Base-by-base conservation (phyloP, 169 alveolate genomes). In the Cryptosporidium meleagridis region DNA sequence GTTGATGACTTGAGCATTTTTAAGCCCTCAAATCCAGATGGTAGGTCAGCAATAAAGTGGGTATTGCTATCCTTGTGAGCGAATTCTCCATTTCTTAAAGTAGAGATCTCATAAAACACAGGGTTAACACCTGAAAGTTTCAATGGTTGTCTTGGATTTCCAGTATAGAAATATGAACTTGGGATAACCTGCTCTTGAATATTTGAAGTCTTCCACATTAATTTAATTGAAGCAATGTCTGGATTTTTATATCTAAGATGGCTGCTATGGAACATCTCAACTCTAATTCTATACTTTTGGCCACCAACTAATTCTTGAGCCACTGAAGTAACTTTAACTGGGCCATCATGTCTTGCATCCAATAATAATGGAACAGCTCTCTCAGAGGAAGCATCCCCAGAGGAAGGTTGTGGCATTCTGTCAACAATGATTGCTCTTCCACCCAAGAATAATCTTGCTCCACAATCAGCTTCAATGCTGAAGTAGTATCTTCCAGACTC, bases 281-380 rank as follows among this genome's bases (percentile, higher is more conserved):
- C 85, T 67, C 94, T 89, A 21, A 95, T 87, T 59, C 92, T 85
- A 85, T 95, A 94, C 53, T 95, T 95, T 69, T 94, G 94, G 1
- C 97, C 98, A 3, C 96, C 98, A 21, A 93, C 51, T 35, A 95
- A 93, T 75, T 95, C 95, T 75, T 93, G 93, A 5, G 96, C 93
- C 37, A 67, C 91, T 12, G 98, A 95, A 23, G 92, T 92, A 29
- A 86, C 91, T 16, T 69, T 86, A 33, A 85, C 91, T 21, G 89
- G 89, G 8, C 89, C 89, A 62, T 80, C 89, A 51, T 91, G 87
- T 85, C 89, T 93, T 37, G 94, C 89, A 51, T 86, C 92, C 21
- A 93, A 69, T 14, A 75, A 65, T 62, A 85, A 87, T 16, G 92
- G 85, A 61, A 92, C 92, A 6, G 85, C 35, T 70, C 85, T 85